These are phyloP conservation scores for Neurospora tetrasperma DNA, from an alignment of 495 filamentous ascomycete genomes.

Conservation along the genomic window DNA sequence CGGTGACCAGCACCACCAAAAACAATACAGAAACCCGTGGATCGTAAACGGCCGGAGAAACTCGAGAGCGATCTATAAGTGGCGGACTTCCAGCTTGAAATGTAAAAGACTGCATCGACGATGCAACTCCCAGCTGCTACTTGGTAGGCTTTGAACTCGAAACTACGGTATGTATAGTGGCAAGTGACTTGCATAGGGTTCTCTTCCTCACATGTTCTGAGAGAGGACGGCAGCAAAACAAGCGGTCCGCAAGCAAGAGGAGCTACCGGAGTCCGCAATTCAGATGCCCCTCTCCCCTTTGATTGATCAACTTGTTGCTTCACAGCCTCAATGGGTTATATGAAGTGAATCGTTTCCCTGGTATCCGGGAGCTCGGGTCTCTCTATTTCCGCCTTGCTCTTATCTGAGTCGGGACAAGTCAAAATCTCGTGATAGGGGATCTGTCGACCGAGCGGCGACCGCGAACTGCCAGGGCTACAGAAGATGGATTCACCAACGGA, in stretches of 20 bases:
- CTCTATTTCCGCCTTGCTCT: background rate
- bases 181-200: background rate
- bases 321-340: background rate
- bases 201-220: background rate
- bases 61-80: background rate
- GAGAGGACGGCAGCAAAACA: background rate
- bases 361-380: background rate
- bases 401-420: background rate
- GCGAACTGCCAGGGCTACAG: background rate
- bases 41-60: background rate
- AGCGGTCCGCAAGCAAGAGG: background rate
- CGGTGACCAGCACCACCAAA: background rate
- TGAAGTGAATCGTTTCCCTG: background rate
- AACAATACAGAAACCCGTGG: background rate
- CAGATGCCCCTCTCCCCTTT: background rate
- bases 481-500: background rate
- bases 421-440: background rate
- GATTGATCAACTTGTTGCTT: background rate
- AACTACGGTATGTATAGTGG: background rate
- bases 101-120: background rate
- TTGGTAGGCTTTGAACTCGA: background rate
- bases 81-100: background rate
- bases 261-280: background rate
- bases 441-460: background rate
- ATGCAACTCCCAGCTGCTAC: background rate